These are phyloP conservation scores for Hevea brasiliensis DNA, from an alignment of 345 rosid species.

Conservation along the genomic window DNA sequence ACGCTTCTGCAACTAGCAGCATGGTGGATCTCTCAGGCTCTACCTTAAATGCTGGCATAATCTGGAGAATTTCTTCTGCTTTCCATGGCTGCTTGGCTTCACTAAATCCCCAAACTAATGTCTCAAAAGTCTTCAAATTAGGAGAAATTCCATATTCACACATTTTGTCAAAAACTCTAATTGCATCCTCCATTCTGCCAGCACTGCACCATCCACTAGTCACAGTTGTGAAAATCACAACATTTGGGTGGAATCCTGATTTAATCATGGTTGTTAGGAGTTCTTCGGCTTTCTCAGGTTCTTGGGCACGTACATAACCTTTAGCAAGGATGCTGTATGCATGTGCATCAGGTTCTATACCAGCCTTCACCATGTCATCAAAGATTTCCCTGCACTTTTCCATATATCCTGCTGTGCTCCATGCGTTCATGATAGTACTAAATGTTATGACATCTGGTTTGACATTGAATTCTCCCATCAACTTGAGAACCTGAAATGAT, in stretches of 20 bases:
- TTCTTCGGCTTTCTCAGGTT: conserved; percentile 56
- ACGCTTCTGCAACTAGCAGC: conserved; percentile 50
- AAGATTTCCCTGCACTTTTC: conserved; percentile 57
- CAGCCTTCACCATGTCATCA: conserved; percentile 58
- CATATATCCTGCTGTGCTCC: conserved; percentile 76
- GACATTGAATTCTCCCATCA: conserved; percentile 55
- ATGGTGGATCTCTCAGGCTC: conserved; percentile 53
- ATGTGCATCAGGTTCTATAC: conserved; percentile 55
- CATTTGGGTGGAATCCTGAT: conserved; percentile 40
- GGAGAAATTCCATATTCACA: conserved; percentile 53
- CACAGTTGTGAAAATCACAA: conserved; percentile 58
- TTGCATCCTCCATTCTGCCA: conserved; percentile 52
- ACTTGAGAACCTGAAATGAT: conserved; percentile 49
- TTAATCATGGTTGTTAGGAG: conserved; percentile 45
- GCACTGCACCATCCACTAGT: conserved; percentile 65
- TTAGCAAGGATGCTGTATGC: conserved; percentile 63
- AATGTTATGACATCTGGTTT: conserved; percentile 64
- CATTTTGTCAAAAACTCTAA: conserved; percentile 50
- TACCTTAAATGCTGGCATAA: conserved; percentile 54
- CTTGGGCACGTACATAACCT: conserved; percentile 59
- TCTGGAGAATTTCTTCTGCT: conserved; percentile 58
- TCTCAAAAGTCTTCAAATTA: conserved; percentile 58
- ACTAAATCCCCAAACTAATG: conserved; percentile 54
- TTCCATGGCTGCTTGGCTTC: conserved; percentile 65
- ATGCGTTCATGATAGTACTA: conserved; percentile 68